Base-by-base conservation (phyloP, 352 stramenopile genomes). In the Globisporangium parvum region DNA sequence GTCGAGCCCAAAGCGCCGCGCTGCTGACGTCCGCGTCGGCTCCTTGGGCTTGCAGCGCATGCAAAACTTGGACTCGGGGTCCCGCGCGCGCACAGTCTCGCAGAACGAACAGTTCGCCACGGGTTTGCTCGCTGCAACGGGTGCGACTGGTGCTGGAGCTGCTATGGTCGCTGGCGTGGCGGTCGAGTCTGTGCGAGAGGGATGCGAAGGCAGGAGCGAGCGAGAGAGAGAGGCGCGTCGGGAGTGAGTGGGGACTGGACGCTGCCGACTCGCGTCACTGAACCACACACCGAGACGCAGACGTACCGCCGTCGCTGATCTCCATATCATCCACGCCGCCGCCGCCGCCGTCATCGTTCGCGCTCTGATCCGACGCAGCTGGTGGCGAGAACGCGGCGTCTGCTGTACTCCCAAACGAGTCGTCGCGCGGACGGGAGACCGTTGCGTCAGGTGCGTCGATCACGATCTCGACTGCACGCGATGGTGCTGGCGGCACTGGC, bases 231-330 rank as follows among this genome's bases (percentile, higher is more conserved):
- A 42, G 11, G 37, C 17, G 37, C 11, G 37, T 42, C 40, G 5
- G 10, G 18, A 57, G 2, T 52, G 14, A 46, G 23, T 45, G 20
- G 23, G 35, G 24, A 12, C 28, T 28, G 5, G 23, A 40, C 10
- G 21, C n/a, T 35, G 21, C 6, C n/a, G 6, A 31, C 15, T 6
- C 14, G 52, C 14, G n/a, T 24, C 44, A 57, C 31, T 37, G 31
- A 37, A 37, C 31, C 31, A 37, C 31, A 37, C 31, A 37, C 31
- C 31, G 31, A 10, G 31, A 37, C 31, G 31, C 31, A 37, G 31
- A 37, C 57, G 33, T 33, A 63, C 51, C 51, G 10, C 56, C 57
- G 24, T 63, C 57, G 23, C 57, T 63, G 49, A 57, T 63, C 8
- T 63, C 57, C 57, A 63, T 63, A 31, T 63, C 57, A 42, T 63